Evolutionary conservation across 192 early-diverging fungal species (phyloP).

Genomic region (Funneliformis mosseae): DNA sequence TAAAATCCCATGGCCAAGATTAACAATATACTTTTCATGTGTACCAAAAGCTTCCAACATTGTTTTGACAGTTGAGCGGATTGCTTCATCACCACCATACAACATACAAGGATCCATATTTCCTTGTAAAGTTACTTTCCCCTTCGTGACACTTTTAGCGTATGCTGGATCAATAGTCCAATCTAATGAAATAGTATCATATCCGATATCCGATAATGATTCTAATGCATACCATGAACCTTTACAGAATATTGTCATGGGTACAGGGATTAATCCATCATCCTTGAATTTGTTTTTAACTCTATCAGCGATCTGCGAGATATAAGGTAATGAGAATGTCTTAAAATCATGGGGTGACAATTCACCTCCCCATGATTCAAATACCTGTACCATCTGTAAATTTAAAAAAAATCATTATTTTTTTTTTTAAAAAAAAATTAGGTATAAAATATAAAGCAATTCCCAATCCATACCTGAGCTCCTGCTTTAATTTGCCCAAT

Average conservation of each 20-base stretch:
- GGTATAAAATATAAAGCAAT: background rate
- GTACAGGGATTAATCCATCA: conserved; percentile 57
- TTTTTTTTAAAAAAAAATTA: conserved; percentile 1
- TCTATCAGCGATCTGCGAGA: conserved; percentile 73
- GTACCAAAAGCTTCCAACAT: conserved; percentile 87
- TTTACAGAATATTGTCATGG: conserved; percentile 91
- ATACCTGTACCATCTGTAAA: conserved; percentile 87
- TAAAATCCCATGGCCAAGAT: conserved; percentile 96
- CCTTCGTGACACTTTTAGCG: conserved; percentile 56
- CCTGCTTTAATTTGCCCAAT: conserved; percentile 94
- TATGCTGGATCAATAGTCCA: conserved; percentile 81
- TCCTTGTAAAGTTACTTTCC: conserved; percentile 80
- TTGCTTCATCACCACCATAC: conserved; percentile 73
- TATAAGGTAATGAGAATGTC: conserved; percentile 87
- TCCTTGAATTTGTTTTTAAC: conserved; percentile 64
- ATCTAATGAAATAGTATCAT: conserved; percentile 89
- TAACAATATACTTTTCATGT: conserved; percentile 80
- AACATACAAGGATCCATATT: conserved; percentile 92
- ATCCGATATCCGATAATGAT: conserved; percentile 64
- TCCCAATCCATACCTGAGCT: conserved; percentile 69
- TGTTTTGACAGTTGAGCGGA: conserved; percentile 67
- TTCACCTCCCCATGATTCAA: conserved; percentile 97
- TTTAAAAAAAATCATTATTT: background rate
- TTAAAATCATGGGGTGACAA: conserved; percentile 80
- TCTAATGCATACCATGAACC: conserved; percentile 89